Evolutionary conservation across 139 green algal genomes (phyloP).

Genomic region (Coelastrella sp.): DNA sequence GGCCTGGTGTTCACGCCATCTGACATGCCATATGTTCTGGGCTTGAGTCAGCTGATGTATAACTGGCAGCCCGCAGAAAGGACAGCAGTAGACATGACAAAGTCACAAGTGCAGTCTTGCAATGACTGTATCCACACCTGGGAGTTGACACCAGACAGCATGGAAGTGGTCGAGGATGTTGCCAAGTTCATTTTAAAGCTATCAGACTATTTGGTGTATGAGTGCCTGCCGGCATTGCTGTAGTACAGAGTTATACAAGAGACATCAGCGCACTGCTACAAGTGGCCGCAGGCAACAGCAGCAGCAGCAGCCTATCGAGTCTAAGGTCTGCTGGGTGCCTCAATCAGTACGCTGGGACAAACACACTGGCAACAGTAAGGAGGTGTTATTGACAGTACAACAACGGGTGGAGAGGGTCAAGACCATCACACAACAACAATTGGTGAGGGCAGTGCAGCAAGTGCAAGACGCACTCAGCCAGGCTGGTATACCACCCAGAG

Average conservation of each 20-base stretch:
- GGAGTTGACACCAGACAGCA: neutral
- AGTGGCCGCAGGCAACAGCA: too few species aligned
- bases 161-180: neutral
- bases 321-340: neutral
- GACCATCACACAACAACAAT: neutral
- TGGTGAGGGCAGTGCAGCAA: neutral
- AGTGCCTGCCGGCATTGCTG: neutral
- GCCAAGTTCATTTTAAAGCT: neutral
- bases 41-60: neutral
- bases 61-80: neutral
- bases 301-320: too few species aligned
- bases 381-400: neutral
- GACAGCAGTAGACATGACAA: neutral
- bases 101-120: neutral
- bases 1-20: neutral
- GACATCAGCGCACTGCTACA: too few species aligned
- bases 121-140: neutral
- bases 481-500: too few species aligned
- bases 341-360: neutral
- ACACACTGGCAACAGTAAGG: neutral
- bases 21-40: neutral
- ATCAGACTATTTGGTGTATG: neutral
- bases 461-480: too few species aligned
- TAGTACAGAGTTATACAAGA: neutral
- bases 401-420: neutral